Evolutionary conservation across 331 rosid genomes (phyloP), one percentile per base, ranked within the genome.

Genomic region (Prunus yedoensis): DNA sequence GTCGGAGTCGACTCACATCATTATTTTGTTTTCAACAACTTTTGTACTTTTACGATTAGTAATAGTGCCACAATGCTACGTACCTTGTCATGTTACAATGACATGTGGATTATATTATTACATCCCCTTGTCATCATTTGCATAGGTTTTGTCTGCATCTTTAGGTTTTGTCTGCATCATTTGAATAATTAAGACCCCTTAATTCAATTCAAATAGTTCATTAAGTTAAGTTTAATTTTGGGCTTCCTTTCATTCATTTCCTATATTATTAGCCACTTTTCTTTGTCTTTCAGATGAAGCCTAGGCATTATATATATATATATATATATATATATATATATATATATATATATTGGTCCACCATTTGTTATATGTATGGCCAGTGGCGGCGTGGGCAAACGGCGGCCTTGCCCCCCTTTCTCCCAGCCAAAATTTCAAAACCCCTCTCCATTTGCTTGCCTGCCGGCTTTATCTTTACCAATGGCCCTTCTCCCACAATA

Each of bases 361-460:
- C 76, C 76, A 52, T 32, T 38, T 21, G 65, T 38, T 71, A 23
- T 15, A 56, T 35, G 66, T 54, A 65, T 71, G 38, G 66, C 75
- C 66, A 21, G 17, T 56, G 76, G 54, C 32, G 66, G 66, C 54
- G 54, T 71, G 76, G 53, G 54, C 10, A 57, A 21, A 27, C 66
- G 65, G 76, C 76, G 53, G 54, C 66, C 41, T 41, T 14, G 74
- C 76, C 76, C 47, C 76, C 66, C 76, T 13, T 71, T 71, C 17
- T 8, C 76, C 66, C 66, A 8, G 66, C 66, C 76, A 56, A 7
- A 30, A 20, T 14, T 71, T 10, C 15, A 56, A 71, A 3, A 35
- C 65, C 49, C 32, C 35, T 30, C 1, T 23, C 5, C 41, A 6
- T 6, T 35, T 35, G 41, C 61, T 25, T 25, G 32, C 38, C 2